Evolutionary conservation across 2,329 filamentous ascomycete species (phyloP).

Genomic region (Sarocladiaceae sp.): DNA sequence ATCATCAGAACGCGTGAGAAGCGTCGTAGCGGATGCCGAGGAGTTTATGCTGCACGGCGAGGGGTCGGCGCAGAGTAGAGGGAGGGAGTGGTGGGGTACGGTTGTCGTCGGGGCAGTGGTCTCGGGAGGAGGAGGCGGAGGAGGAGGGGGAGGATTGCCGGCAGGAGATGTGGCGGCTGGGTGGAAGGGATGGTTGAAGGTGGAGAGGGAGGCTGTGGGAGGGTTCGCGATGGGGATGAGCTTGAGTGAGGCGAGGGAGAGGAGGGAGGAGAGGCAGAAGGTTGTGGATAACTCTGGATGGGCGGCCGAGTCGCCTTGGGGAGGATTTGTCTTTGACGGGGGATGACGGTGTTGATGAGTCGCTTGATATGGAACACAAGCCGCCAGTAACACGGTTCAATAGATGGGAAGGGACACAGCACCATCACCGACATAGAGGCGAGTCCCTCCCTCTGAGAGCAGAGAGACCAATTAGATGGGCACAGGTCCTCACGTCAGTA

Average conservation of each 20-base stretch:
- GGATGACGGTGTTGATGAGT: slow-evolving; percentile 1
- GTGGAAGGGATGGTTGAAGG: slow-evolving; percentile 46
- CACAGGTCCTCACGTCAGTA: too few species aligned
- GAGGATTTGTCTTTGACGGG: slow-evolving; percentile 36
- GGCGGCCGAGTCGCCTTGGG: slow-evolving; percentile 43
- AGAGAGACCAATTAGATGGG: too few species aligned
- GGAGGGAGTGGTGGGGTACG: slow-evolving; percentile 52
- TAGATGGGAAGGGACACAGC: too few species aligned
- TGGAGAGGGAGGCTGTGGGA: slow-evolving; percentile 36
- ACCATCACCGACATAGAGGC: too few species aligned
- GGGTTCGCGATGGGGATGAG: slow-evolving; percentile 33
- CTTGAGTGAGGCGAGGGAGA: slow-evolving; percentile 38
- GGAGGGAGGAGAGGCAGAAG: slow-evolving; percentile 31
- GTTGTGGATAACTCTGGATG: slow-evolving; percentile 38
- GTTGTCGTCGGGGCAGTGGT: slow-evolving; percentile 43
- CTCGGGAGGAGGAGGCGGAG: too few species aligned
- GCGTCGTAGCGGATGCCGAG: slow-evolving; percentile 34
- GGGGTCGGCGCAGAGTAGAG: slow-evolving; percentile 31
- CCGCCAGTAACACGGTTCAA: too few species aligned
- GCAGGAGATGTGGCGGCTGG: slow-evolving; percentile 25
- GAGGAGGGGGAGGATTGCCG: slow-evolving; percentile 17
- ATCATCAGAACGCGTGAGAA: slow-evolving; percentile 20
- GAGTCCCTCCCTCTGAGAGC: too few species aligned
- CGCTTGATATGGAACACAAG: not conserved
- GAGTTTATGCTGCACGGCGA: slow-evolving; percentile 45